These are phyloP conservation scores for Miamiensis avidus DNA, from an alignment of 169 alveolate species.

Conservation along the genomic window DNA sequence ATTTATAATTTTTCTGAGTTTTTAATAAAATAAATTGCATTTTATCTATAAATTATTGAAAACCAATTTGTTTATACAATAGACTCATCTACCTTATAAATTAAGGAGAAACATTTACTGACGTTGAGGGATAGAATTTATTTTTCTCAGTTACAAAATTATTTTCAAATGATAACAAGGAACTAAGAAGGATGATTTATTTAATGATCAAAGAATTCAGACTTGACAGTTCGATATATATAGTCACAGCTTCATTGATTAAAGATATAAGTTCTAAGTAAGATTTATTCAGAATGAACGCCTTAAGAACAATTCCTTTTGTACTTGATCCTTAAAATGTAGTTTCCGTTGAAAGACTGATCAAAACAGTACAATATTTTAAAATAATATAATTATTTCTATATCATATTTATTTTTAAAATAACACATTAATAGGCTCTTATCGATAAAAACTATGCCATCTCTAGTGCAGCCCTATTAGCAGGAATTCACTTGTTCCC, in stretches of 20 bases:
- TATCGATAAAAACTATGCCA: conserved; percentile 37
- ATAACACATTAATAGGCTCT: conserved; percentile 21
- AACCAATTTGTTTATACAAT: too few relatives aligned
- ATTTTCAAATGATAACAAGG: conserved; percentile 33
- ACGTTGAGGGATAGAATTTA: conserved; percentile 24
- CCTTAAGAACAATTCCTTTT: conserved; percentile 38
- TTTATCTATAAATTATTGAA: too few relatives aligned
- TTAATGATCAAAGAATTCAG: conserved; percentile 50
- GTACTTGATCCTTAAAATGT: conserved; percentile 40
- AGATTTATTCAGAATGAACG: conserved; percentile 48
- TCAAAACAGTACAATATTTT: conserved; percentile 5
- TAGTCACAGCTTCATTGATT: conserved; percentile 39
- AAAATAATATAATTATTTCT: not conserved
- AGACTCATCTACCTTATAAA: conserved; percentile 39
- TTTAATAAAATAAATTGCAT: not conserved
- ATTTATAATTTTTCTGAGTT: too few relatives aligned
- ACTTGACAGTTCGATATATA: conserved; percentile 34
- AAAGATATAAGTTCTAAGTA: conserved; percentile 39
- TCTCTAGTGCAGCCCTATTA: conserved; percentile 43
- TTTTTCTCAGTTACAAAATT: conserved; percentile 40
- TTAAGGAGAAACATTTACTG: conserved; percentile 39
- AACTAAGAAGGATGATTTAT: conserved; percentile 45
- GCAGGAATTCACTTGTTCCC: conserved; percentile 32
- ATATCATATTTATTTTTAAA: not conserved
- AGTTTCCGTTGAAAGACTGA: conserved; percentile 33